Evolutionary conservation across 352 stramenopile species (phyloP).

Genomic region (Peronosclerospora sorghi): DNA sequence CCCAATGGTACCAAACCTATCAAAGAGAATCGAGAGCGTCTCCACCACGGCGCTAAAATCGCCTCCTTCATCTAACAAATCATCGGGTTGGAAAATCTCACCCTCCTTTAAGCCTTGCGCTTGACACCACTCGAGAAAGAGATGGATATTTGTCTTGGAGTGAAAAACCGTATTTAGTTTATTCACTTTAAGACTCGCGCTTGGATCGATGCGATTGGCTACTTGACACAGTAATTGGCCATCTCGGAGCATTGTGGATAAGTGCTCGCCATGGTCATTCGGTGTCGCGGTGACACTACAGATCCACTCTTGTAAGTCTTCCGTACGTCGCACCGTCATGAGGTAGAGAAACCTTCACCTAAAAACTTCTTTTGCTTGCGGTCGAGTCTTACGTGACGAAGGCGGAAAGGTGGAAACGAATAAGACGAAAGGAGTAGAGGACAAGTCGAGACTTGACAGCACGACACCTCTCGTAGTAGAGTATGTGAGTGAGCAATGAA

Average conservation of each 20-base stretch:
- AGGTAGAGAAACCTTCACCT: too few relatives aligned
- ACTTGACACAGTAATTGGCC: slow-evolving; percentile 79
- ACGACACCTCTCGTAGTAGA: slow-evolving; percentile 10
- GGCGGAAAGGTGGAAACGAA: slow-evolving; percentile 1
- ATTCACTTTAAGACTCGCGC: slow-evolving; percentile 71
- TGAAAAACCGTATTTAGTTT: slow-evolving; percentile 85
- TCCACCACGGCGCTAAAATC: slow-evolving; percentile 49
- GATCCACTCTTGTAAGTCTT: slow-evolving; percentile 81
- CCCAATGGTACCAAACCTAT: slow-evolving; percentile 59
- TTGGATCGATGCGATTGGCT: slow-evolving; percentile 70
- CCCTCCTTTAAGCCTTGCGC: slow-evolving; percentile 51
- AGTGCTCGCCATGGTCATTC: slow-evolving; percentile 61
- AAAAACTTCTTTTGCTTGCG: too few relatives aligned
- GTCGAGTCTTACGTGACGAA: neutral
- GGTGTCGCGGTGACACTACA: slow-evolving; percentile 62
- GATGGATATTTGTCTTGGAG: slow-evolving; percentile 72
- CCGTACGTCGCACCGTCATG: slow-evolving; percentile 53
- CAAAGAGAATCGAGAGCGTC: slow-evolving; percentile 79
- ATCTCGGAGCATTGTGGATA: slow-evolving; percentile 74
- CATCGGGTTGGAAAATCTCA: slow-evolving; percentile 72
- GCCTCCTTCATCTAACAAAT: slow-evolving; percentile 55
- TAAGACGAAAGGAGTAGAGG: slow-evolving; percentile 16
- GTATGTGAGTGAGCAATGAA: slow-evolving; percentile 9
- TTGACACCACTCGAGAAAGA: slow-evolving; percentile 76
- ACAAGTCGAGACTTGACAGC: neutral